phyloP scores from a whole-genome alignment of 768 basidiomycete genomes.

The Panellus pusillus region DNA sequence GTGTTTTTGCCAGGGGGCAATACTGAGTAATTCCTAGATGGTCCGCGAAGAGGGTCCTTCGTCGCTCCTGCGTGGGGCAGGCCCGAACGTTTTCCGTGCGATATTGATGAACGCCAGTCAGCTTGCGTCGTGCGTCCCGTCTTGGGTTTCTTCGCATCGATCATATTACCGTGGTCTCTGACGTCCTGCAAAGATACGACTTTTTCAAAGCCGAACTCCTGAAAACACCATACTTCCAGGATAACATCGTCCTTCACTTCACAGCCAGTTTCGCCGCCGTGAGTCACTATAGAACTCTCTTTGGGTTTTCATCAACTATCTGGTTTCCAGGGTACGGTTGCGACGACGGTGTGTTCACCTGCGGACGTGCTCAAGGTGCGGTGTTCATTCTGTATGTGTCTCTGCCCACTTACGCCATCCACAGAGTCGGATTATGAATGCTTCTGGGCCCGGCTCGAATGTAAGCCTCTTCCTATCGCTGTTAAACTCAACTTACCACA shows the following conservation, averaged over 20 bases:
- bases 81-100: conserved; percentile 84
- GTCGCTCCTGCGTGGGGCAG: conserved; percentile 73
- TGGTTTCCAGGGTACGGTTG: conserved; percentile 69
- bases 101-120: conserved; percentile 91
- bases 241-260: conserved; percentile 83
- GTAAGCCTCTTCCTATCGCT: conserved; percentile 41
- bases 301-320: not conserved
- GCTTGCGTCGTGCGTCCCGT: conserved; percentile 71
- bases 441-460: conserved; percentile 75
- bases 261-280: conserved; percentile 86
- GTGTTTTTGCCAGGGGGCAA: not conserved
- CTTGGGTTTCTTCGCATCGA: not conserved
- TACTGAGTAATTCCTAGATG: conserved; percentile 53
- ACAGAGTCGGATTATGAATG: conserved; percentile 86
- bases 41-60: conserved; percentile 81
- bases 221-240: conserved; percentile 68
- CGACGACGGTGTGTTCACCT: conserved; percentile 86
- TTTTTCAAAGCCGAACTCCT: conserved; percentile 87
- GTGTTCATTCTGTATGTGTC: not conserved
- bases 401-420: not conserved
- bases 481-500: not conserved
- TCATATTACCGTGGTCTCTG: not conserved
- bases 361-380: conserved; percentile 80
- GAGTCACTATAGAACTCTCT: conserved; percentile 24
- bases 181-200: conserved; percentile 61